These are phyloP conservation scores for Canavalia ensiformis DNA, from an alignment of 306 rosid genomes.

Conservation along the genomic window DNA sequence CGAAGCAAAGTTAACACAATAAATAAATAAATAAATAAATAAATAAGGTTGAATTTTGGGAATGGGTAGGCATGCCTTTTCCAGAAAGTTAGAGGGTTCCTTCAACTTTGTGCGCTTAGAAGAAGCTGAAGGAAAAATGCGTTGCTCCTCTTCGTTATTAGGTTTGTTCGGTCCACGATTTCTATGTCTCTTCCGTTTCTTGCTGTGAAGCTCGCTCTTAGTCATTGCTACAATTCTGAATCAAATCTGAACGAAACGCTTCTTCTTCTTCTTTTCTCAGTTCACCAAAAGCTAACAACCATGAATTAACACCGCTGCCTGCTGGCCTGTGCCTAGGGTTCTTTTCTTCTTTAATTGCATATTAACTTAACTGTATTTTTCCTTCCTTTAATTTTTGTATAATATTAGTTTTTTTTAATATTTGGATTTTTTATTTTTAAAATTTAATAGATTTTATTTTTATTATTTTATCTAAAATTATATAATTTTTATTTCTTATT, in stretches of 20 bases:
- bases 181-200: conserved; percentile 63
- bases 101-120: conserved; percentile 49
- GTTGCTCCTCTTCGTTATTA: conserved; percentile 7
- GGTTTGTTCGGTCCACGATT: conserved; percentile 33
- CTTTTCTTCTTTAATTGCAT: background rate
- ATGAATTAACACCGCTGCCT: background rate
- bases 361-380: too few relatives aligned
- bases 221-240: conserved; percentile 50
- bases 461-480: too few relatives aligned
- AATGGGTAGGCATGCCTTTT: conserved; percentile 54
- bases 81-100: conserved; percentile 69
- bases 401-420: too few relatives aligned
- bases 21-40: background rate
- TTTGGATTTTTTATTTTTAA: too few relatives aligned
- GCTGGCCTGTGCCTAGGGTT: background rate
- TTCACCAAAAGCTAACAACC: too few relatives aligned
- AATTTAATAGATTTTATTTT: too few relatives aligned
- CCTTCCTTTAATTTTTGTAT: too few relatives aligned
- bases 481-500: too few relatives aligned
- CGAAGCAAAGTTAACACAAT: background rate
- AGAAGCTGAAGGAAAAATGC: conserved; percentile 33
- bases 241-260: background rate
- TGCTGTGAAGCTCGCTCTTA: conserved; percentile 45
- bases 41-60: background rate
- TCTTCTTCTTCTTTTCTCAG: background rate